Evolutionary conservation across 441 rosid species (phyloP).

Genomic region (Daphne laureola): DNA sequence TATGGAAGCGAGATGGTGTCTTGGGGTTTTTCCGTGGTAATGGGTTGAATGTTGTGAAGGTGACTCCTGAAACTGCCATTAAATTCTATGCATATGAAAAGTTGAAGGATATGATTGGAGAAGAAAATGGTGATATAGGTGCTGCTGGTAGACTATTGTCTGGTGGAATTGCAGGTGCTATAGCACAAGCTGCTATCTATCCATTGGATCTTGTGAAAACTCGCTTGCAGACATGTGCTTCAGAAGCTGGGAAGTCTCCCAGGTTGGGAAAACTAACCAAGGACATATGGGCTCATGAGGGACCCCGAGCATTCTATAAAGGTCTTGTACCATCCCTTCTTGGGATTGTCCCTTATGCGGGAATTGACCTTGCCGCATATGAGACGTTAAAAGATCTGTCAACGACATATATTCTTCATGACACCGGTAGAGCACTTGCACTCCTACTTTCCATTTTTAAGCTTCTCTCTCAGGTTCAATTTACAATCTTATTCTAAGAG

Average conservation of each 20-base stretch:
- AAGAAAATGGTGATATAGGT: slow-evolving; percentile 46
- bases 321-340: slow-evolving; percentile 93
- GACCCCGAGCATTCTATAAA: slow-evolving; percentile 90
- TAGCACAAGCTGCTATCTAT: slow-evolving; percentile 84
- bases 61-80: slow-evolving; percentile 97
- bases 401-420: slow-evolving; percentile 61
- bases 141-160: slow-evolving; percentile 70
- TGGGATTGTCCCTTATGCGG: slow-evolving; percentile 93
- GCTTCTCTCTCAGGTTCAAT: background rate
- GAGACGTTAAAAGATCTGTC: slow-evolving; percentile 89
- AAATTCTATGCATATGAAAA: slow-evolving; percentile 85
- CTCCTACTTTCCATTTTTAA: slow-evolving; percentile 3
- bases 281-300: slow-evolving; percentile 85
- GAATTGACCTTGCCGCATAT: slow-evolving; percentile 91
- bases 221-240: slow-evolving; percentile 68
- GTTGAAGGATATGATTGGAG: slow-evolving; percentile 53
- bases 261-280: slow-evolving; percentile 48
- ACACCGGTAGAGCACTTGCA: slow-evolving; percentile 39
- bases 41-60: slow-evolving; percentile 89
- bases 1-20: slow-evolving; percentile 70
- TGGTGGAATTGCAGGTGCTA: slow-evolving; percentile 89
- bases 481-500: background rate
- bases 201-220: slow-evolving; percentile 94
- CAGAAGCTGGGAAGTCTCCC: slow-evolving; percentile 67
- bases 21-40: slow-evolving; percentile 87